phyloP scores from a whole-genome alignment of 2,329 filamentous ascomycete genomes.

The Colletotrichum graminicola region DNA sequence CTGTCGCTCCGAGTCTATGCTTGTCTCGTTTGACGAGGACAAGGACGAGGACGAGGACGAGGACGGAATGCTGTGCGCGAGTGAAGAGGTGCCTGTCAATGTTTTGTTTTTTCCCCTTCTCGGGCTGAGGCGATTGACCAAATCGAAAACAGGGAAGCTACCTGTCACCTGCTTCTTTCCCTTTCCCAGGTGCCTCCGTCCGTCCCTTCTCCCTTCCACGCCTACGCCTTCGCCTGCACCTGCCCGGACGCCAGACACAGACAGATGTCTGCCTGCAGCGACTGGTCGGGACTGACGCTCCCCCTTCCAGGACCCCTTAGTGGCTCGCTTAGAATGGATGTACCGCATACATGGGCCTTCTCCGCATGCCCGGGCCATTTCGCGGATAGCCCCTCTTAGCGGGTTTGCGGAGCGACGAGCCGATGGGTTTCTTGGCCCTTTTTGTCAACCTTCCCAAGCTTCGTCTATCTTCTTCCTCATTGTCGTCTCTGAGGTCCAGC shows the following conservation, averaged over 20 bases:
- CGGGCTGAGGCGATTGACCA: slow-evolving; percentile 21
- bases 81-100: background rate
- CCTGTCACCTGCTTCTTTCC: slow-evolving; percentile 26
- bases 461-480: background rate
- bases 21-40: background rate
- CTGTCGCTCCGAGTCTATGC: background rate
- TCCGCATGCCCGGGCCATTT: slow-evolving; percentile 31
- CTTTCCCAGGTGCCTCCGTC: background rate
- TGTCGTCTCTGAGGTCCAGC: slow-evolving; percentile 1
- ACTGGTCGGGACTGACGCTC: slow-evolving; percentile 5
- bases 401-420: slow-evolving; percentile 39
- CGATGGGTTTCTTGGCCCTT: slow-evolving; percentile 17
- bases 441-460: background rate
- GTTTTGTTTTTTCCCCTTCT: background rate
- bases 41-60: background rate
- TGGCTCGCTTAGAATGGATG: slow-evolving; percentile 23
- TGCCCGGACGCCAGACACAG: background rate
- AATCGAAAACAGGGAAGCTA: slow-evolving; percentile 26
- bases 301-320: background rate
- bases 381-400: too few species aligned
- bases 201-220: background rate
- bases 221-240: background rate
- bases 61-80: background rate
- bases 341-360: slow-evolving; percentile 24
- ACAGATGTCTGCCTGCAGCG: slow-evolving; percentile 4